Evolutionary conservation across 768 basidiomycete genomes (phyloP).

Genomic region (Pleurotus tuoliensis): DNA sequence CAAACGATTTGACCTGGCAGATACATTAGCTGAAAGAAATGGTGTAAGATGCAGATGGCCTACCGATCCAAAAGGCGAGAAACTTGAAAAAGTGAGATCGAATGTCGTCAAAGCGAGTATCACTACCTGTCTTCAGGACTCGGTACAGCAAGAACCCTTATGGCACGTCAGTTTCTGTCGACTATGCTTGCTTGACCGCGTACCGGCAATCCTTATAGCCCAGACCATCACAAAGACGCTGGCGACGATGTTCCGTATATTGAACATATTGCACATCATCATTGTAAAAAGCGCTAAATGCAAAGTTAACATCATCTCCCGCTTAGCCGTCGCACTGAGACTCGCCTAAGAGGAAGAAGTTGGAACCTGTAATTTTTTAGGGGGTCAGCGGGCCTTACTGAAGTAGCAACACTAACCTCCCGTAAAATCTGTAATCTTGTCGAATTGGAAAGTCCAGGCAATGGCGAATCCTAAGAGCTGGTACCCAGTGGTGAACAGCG

Average conservation of each 20-base stretch:
- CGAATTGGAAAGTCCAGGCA: slow-evolving; percentile 67
- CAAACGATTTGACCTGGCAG: slow-evolving; percentile 52
- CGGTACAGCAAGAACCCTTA: slow-evolving; percentile 63
- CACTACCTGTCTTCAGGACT: slow-evolving; percentile 65
- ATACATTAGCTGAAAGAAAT: slow-evolving; percentile 7
- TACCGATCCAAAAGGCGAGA: slow-evolving; percentile 58
- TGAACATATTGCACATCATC: slow-evolving; percentile 56
- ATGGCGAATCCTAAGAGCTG: slow-evolving; percentile 61
- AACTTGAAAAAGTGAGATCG: slow-evolving; percentile 64
- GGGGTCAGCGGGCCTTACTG: background rate
- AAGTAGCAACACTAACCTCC: slow-evolving; percentile 33
- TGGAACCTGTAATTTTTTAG: slow-evolving; percentile 41
- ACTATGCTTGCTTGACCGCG: slow-evolving; percentile 2
- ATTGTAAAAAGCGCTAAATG: slow-evolving; percentile 54
- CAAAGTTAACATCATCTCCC: background rate
- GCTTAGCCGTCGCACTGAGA: background rate
- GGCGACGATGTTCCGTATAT: slow-evolving; percentile 54
- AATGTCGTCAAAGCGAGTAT: slow-evolving; percentile 66
- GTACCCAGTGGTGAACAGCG: slow-evolving; percentile 52
- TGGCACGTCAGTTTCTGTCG: background rate
- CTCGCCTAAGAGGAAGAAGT: slow-evolving; percentile 61
- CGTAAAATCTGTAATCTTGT: slow-evolving; percentile 72
- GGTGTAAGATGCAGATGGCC: background rate
- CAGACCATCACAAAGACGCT: slow-evolving; percentile 64
- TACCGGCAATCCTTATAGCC: slow-evolving; percentile 56